A percentile compares a stretch with the other conserved stretches of the same genome.
Evolutionary conservation across 352 stramenopile genomes (phyloP).

Genomic region (Phytophthora nicotianae): DNA sequence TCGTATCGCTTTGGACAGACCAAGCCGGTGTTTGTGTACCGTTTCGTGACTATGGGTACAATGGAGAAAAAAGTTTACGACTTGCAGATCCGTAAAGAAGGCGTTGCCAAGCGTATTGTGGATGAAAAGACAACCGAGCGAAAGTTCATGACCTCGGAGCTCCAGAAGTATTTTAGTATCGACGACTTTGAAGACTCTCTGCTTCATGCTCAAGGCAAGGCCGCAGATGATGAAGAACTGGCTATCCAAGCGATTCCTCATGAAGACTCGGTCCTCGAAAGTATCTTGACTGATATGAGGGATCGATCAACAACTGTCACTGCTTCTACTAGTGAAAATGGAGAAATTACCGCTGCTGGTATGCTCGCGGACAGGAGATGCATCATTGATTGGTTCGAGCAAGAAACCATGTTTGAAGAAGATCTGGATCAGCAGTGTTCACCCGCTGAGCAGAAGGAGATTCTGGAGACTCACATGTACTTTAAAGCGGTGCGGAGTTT

Average conservation of each 20-base stretch:
- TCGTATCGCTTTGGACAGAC: constrained; percentile 93
- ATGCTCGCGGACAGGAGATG: constrained; percentile 38
- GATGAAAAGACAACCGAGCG: constrained; percentile 86
- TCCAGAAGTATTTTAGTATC: constrained; percentile 88
- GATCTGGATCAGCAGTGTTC: constrained; percentile 82
- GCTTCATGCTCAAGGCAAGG: constrained; percentile 42
- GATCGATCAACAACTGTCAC: constrained; percentile 20
- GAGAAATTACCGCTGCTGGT: constrained; percentile 19
- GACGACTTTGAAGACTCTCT: constrained; percentile 81
- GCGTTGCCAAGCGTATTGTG: constrained; percentile 88
- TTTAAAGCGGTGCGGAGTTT: constrained; percentile 69
- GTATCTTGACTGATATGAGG: constrained; percentile 53
- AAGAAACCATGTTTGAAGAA: constrained; percentile 92
- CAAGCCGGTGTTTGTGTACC: constrained; percentile 93
- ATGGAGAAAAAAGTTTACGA: constrained; percentile 95
- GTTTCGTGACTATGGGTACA: constrained; percentile 90
- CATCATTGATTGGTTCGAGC: constrained; percentile 88
- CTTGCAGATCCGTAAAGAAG: constrained; percentile 90
- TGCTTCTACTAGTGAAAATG: constrained; percentile 2
- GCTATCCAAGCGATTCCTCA: constrained; percentile 40
- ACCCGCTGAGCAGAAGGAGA: constrained; percentile 70
- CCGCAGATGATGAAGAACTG: constrained; percentile 22
- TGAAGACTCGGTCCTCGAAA: constrained; percentile 57
- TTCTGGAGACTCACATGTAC: constrained; percentile 74
- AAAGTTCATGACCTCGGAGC: constrained; percentile 81